Evolutionary conservation across 169 alveolate genomes (phyloP).

Genomic region (Besnoitia besnoiti): DNA sequence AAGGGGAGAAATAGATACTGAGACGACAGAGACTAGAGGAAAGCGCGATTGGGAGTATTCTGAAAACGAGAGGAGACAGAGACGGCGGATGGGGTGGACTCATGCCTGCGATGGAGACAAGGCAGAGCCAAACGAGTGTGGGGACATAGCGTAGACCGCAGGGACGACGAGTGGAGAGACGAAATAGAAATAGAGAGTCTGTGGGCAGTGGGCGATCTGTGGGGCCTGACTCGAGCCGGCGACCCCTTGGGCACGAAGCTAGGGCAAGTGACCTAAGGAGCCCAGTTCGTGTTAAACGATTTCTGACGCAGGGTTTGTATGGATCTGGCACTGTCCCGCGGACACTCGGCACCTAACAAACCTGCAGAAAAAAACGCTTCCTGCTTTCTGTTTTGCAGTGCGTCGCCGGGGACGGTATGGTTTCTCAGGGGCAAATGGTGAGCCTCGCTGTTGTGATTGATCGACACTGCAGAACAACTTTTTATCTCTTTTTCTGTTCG

Average conservation of each 20-base stretch:
- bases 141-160: too few species aligned
- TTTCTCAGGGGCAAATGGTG: conserved; percentile 79
- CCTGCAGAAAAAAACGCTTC: background rate
- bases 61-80: background rate
- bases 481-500: background rate
- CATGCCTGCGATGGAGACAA: too few species aligned
- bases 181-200: background rate
- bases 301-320: background rate
- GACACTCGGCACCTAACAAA: too few species aligned
- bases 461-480: background rate
- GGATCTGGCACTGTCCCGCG: background rate
- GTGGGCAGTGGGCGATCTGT: background rate
- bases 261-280: background rate
- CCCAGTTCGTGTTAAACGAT: background rate
- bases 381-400: conserved; percentile 67
- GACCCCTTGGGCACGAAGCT: too few species aligned
- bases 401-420: conserved; percentile 80
- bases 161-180: too few species aligned
- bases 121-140: too few species aligned
- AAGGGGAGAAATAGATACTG: too few species aligned
- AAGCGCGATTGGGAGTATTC: background rate
- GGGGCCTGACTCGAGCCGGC: background rate
- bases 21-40: too few species aligned
- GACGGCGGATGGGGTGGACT: too few species aligned
- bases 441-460: background rate